These are phyloP conservation scores for Acacia acuminata DNA, from an alignment of 306 rosid species.

Conservation along the genomic window DNA sequence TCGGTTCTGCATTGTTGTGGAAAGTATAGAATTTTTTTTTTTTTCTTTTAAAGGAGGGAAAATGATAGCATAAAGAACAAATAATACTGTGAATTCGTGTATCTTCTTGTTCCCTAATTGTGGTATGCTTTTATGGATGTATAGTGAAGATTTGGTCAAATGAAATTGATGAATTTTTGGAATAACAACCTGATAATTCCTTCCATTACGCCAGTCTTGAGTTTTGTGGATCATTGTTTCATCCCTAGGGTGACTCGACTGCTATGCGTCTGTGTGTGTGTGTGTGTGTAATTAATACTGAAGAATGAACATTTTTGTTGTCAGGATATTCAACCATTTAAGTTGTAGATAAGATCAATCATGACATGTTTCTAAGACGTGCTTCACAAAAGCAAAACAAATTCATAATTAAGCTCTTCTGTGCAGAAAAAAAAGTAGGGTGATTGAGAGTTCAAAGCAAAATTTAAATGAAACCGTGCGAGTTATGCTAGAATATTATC, in stretches of 20 bases:
- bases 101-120: slow-evolving; percentile 3
- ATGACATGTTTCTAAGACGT: not conserved
- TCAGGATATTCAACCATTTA: not conserved
- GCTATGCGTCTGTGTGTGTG: not conserved
- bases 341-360: not conserved
- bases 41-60: not conserved
- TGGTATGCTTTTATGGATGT: not conserved
- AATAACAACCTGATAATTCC: not conserved
- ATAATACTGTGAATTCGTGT: slow-evolving; percentile 37
- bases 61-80: not conserved
- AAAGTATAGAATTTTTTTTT: slow-evolving; percentile 31
- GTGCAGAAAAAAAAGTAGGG: not conserved
- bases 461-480: no score
- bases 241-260: not conserved
- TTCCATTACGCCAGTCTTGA: not conserved
- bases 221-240: not conserved
- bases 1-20: slow-evolving; percentile 37
- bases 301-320: not conserved
- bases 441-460: not conserved
- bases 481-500: no score
- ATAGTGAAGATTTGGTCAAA: slow-evolving; percentile 9
- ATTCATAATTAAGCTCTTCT: not conserved
- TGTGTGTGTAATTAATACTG: no score
- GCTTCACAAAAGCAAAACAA: not conserved
- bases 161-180: slow-evolving; percentile 4